These are phyloP conservation scores for Lophium mytilinum DNA, from an alignment of 495 filamentous ascomycete genomes.

Conservation along the genomic window DNA sequence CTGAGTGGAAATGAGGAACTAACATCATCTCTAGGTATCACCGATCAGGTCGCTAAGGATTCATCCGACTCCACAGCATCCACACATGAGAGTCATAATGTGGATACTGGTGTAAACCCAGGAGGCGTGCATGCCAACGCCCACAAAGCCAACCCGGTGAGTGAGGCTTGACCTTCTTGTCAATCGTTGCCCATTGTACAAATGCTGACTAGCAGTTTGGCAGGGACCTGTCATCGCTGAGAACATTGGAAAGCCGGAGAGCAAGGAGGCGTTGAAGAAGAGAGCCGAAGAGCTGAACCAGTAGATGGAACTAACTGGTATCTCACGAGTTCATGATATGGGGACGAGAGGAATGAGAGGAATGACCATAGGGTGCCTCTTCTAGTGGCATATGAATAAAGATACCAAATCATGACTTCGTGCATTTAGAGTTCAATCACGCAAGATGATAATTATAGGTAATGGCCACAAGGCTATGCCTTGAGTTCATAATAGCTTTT, in stretches of 20 bases:
- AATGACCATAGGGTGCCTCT: too few relatives aligned
- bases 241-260: constrained; percentile 49
- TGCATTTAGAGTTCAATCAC: too few relatives aligned
- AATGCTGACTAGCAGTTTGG: not conserved
- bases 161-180: not conserved
- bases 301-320: not conserved
- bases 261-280: constrained; percentile 36
- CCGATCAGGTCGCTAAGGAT: constrained; percentile 32
- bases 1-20: too few relatives aligned
- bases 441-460: too few relatives aligned
- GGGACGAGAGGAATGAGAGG: too few relatives aligned
- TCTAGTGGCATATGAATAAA: too few relatives aligned
- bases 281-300: constrained; percentile 37
- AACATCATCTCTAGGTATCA: constrained; percentile 18
- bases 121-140: constrained; percentile 13
- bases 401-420: too few relatives aligned
- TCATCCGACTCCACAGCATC: constrained; percentile 27
- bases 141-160: constrained; percentile 29
- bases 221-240: constrained; percentile 30
- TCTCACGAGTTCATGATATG: not conserved
- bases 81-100: constrained; percentile 20
- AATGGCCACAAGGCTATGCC: too few relatives aligned
- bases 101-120: constrained; percentile 14
- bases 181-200: not conserved
- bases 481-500: too few relatives aligned